Conservation (phyloP, 139 green algal species). For the Tetraselmis striata region DNA sequence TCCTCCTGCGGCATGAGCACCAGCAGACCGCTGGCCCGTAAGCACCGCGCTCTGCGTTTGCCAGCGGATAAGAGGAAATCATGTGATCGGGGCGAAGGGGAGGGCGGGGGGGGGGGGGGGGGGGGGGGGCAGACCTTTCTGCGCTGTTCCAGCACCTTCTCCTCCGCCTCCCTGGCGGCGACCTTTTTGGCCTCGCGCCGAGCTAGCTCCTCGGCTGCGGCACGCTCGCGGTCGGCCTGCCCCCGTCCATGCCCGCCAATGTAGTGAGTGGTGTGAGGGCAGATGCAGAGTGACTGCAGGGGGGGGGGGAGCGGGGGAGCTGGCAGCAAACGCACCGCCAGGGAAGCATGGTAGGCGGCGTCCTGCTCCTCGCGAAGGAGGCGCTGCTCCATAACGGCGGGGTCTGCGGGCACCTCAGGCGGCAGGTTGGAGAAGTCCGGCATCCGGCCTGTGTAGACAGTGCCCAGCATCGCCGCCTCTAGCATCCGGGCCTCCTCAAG, state of each 20-base stretch:
- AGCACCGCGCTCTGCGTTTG: too few relatives aligned
- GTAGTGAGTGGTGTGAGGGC: not conserved
- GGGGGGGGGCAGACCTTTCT: not conserved
- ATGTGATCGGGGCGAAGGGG: too few relatives aligned
- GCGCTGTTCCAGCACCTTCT: not conserved
- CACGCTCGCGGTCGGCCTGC: slow-evolving; percentile 24
- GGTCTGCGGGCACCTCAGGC: not conserved
- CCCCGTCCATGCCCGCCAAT: slow-evolving; percentile 16
- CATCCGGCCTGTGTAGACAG: slow-evolving; percentile 58
- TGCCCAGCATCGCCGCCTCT: slow-evolving; percentile 71
- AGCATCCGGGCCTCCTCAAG: slow-evolving; percentile 70
- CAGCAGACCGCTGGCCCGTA: too few relatives aligned
- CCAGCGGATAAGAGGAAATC: too few relatives aligned
- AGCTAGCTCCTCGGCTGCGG: slow-evolving; percentile 17
- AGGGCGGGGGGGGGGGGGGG: too few relatives aligned
- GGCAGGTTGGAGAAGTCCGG: slow-evolving; percentile 14
- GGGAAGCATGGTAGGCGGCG: slow-evolving; percentile 60
- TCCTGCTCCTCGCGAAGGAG: slow-evolving; percentile 65
- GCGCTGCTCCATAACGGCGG: slow-evolving; percentile 28
- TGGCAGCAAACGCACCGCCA: slow-evolving; percentile 33
- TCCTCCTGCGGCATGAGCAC: slow-evolving; percentile 1
- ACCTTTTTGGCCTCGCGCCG: slow-evolving; percentile 13
- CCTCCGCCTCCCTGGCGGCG: not conserved
- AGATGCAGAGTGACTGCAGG: not conserved
- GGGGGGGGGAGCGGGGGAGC: too few relatives aligned